Conservation (phyloP, 768 basidiomycete species). For the Suillus weaverae region DNA sequence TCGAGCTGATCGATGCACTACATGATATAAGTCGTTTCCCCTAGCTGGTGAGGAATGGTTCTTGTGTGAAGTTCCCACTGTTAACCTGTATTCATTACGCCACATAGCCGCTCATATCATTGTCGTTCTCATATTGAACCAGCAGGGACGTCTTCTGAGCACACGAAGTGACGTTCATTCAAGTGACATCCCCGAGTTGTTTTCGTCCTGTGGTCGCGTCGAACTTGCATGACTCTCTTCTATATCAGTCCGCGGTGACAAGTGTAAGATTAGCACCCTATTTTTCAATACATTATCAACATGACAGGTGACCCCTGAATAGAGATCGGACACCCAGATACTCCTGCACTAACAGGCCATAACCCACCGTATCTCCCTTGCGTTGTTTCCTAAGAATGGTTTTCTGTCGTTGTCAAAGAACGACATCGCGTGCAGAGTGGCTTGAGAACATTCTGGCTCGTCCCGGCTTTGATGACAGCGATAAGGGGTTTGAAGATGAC, state of each 20-base stretch:
- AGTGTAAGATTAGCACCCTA: not conserved
- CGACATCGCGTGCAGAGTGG: not conserved
- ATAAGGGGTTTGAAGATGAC: slow-evolving; percentile 51
- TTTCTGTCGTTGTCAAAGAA: not conserved
- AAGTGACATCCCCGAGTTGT: not conserved
- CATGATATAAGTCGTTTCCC: not conserved
- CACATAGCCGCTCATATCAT: not conserved
- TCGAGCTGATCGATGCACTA: slow-evolving; percentile 18
- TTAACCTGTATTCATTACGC: not conserved
- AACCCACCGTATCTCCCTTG: not conserved
- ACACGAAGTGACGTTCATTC: not conserved
- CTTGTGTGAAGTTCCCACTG: not conserved
- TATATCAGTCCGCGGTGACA: not conserved
- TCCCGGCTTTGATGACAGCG: slow-evolving; percentile 50
- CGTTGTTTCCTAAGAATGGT: not conserved
- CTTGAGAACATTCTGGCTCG: slow-evolving; percentile 50
- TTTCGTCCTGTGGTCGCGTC: not conserved
- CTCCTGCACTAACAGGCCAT: not conserved
- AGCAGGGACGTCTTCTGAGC: no score
- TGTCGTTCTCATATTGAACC: not conserved
- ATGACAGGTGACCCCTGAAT: not conserved
- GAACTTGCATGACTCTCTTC: not conserved
- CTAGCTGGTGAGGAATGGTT: slow-evolving; percentile 13
- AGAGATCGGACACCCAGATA: not conserved
- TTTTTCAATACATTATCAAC: not conserved